phyloP scores from a whole-genome alignment of 495 filamentous ascomycete species.

The Aspergillus nidulans region DNA sequence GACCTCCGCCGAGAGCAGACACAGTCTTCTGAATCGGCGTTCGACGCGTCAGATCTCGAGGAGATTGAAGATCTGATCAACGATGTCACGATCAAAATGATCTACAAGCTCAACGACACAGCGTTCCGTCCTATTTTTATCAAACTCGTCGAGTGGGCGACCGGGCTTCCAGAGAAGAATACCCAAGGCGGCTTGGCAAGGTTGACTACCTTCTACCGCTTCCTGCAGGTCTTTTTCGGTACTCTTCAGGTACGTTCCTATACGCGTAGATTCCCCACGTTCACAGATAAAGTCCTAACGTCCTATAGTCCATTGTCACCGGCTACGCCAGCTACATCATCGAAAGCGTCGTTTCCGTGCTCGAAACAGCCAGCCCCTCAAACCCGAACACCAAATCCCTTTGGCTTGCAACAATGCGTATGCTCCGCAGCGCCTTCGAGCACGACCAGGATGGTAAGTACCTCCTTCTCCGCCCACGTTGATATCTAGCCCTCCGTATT shows the following conservation, averaged over 20 bases:
- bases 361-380: conserved; percentile 47
- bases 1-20: conserved; percentile 62
- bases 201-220: conserved; percentile 68
- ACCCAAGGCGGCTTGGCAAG: conserved; percentile 49
- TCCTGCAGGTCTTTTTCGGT: conserved; percentile 72
- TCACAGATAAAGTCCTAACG: conserved; percentile 9
- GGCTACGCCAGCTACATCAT: conserved; percentile 82
- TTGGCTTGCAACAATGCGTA: conserved; percentile 60
- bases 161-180: conserved; percentile 56
- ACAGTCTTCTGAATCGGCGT: conserved; percentile 32
- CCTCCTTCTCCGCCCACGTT: not conserved
- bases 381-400: conserved; percentile 51
- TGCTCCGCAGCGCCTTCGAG: conserved; percentile 69
- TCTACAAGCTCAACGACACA: conserved; percentile 94
- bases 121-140: conserved; percentile 91
- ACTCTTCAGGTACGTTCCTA: conserved; percentile 61
- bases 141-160: conserved; percentile 75
- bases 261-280: not conserved
- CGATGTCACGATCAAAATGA: conserved; percentile 74
- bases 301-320: conserved; percentile 73
- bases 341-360: conserved; percentile 63
- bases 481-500: no score
- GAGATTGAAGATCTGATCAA: conserved; percentile 63
- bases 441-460: conserved; percentile 67
- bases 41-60: conserved; percentile 49